These are phyloP conservation scores for Fusarium subglutinans DNA, from an alignment of 2,329 filamentous ascomycete species.

Conservation along the genomic window DNA sequence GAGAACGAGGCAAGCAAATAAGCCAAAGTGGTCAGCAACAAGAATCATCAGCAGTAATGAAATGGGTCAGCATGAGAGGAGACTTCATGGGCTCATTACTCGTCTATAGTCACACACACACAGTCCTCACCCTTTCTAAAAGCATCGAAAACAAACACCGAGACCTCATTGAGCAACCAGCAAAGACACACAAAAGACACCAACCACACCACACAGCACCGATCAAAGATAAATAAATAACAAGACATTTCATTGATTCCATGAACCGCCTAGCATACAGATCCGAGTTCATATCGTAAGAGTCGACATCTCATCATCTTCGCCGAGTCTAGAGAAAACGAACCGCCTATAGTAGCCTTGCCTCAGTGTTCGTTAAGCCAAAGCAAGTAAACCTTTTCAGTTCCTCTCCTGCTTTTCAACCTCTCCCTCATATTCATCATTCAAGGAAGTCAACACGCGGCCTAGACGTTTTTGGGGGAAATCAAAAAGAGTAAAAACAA, in stretches of 20 bases:
- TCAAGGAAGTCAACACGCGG: conserved; percentile 9
- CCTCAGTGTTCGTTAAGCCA: conserved; percentile 4
- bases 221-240: conserved; percentile 19
- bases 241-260: conserved; percentile 43
- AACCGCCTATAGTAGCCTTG: conserved; percentile 6
- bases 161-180: conserved; percentile 3
- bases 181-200: neutral
- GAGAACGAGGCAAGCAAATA: neutral
- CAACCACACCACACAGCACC: neutral
- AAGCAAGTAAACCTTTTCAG: conserved; percentile 25
- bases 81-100: conserved; percentile 35
- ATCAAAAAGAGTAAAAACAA: conserved; percentile 26
- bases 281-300: conserved; percentile 17
- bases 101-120: conserved; percentile 30
- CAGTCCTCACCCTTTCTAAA: conserved; percentile 1
- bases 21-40: neutral
- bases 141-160: conserved; percentile 13
- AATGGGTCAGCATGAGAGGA: neutral
- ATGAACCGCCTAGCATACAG: conserved; percentile 42
- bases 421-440: conserved; percentile 2
- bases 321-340: conserved; percentile 21
- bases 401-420: conserved; percentile 13
- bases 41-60: neutral
- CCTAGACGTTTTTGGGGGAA: conserved; percentile 34
- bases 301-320: conserved; percentile 26